A percentile compares a stretch with the other conserved stretches of the same genome.
Conservation (phyloP, 345 rosid species). For the Sonneratia alba region DNA sequence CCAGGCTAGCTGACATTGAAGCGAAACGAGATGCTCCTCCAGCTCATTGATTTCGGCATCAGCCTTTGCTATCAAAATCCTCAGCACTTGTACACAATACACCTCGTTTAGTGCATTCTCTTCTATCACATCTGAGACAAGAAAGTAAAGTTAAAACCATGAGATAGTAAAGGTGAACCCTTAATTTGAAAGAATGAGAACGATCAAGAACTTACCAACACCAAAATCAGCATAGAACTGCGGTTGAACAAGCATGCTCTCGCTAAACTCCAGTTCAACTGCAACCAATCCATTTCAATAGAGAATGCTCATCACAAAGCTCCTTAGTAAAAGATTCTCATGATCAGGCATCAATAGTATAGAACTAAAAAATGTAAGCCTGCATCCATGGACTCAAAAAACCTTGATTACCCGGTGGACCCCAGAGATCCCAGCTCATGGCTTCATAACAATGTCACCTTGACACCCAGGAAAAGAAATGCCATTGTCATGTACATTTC, state of each 20-base stretch:
- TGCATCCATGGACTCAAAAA: neutral
- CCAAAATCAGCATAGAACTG: conserved; percentile 35
- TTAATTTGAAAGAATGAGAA: conserved; percentile 2
- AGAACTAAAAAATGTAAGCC: neutral
- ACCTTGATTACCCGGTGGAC: conserved; percentile 33
- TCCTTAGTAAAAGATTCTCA: neutral
- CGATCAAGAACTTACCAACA: conserved; percentile 24
- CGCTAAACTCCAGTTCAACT: conserved; percentile 27
- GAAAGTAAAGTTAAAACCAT: neutral
- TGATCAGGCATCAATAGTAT: neutral
- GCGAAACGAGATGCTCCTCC: conserved; percentile 31
- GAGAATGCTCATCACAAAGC: neutral
- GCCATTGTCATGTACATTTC: neutral
- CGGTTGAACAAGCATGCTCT: conserved; percentile 20
- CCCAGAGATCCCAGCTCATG: conserved; percentile 57
- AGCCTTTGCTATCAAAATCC: conserved; percentile 39
- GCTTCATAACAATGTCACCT: conserved; percentile 7
- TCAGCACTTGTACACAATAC: conserved; percentile 41
- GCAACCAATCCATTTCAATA: conserved; percentile 5
- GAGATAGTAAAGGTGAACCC: neutral
- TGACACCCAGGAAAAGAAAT: neutral
- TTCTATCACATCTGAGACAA: conserved; percentile 42
- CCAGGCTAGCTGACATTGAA: conserved; percentile 43
- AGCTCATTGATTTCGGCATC: conserved; percentile 43
- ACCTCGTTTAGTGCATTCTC: conserved; percentile 49